These are phyloP conservation scores for Hypoxylon sp. DNA, from an alignment of 2,329 filamentous ascomycete species.

Conservation along the genomic window DNA sequence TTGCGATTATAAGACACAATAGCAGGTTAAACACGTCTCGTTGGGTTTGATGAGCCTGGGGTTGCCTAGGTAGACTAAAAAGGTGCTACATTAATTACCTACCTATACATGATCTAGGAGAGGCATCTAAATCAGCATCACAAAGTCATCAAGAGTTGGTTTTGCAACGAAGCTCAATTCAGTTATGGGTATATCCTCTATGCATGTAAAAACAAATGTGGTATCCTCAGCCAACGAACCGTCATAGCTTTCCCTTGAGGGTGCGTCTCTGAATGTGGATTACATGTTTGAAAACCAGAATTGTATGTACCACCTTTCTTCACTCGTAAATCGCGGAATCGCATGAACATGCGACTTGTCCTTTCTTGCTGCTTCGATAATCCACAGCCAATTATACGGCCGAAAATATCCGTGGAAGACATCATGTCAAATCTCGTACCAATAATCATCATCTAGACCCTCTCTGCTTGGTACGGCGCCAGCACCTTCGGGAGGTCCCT, in stretches of 20 bases:
- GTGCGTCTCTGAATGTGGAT: conserved; percentile 24
- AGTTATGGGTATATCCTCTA: conserved; percentile 34
- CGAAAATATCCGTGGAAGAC: neutral
- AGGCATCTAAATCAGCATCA: too few species aligned
- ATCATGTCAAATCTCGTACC: conserved; percentile 73
- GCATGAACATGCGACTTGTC: conserved; percentile 13
- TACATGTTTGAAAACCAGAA: too few species aligned
- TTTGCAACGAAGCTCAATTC: conserved; percentile 28
- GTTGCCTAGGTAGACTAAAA: too few species aligned
- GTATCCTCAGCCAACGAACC: conserved; percentile 30
- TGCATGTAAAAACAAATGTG: conserved; percentile 23
- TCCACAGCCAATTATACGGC: too few species aligned
- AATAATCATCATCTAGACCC: conserved; percentile 91
- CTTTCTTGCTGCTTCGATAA: too few species aligned
- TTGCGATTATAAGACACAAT: too few species aligned
- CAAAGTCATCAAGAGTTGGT: too few species aligned
- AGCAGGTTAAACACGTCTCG: too few species aligned
- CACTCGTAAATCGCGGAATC: conserved; percentile 6
- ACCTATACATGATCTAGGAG: too few species aligned
- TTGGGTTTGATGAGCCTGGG: neutral
- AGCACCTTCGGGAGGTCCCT: conserved; percentile 71
- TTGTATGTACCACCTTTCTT: conserved; percentile 14
- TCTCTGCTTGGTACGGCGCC: conserved; percentile 83
- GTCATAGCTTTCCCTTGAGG: conserved; percentile 18
- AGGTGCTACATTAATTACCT: too few species aligned